Base-by-base conservation (phyloP, 2,329 filamentous ascomycete species). In the Fusarium devonianum region DNA sequence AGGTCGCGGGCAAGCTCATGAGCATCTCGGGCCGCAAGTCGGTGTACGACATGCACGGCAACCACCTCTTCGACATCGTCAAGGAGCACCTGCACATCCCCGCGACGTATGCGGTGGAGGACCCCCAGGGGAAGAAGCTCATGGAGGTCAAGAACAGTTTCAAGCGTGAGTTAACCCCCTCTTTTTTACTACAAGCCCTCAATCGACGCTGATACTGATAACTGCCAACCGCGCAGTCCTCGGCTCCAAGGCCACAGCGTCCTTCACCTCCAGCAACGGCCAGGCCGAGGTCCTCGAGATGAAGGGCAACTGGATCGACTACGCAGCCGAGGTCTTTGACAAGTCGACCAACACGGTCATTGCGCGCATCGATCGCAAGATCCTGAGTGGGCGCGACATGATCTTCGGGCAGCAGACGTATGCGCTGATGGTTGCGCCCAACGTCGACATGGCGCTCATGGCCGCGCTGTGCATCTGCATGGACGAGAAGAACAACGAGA, bases 391-490 rank as follows among this genome's bases (percentile, higher is more conserved):
- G 23, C 73, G 83, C 22, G 78, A 88, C 60, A 64, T 87, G 2
- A 66, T 87, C 17, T 80, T 78, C 29, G 81, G 78, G 8, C 78
- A 86, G 71, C 84, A 89, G 71, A 86, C 84, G 4, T 90, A 90
- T 58, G 79, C 76, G 2, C 76, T 90, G 5, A 77, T 76, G 1
- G 77, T 89, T 5, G 85, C 85, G 1, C 83, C 86, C 0, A 81
- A 81, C 12, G 82, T 88, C 6, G 87, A 90, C 63, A 77, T 87
- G 69, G 80, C 83, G 4, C 64, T 89, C 35, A 80, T 89, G 57
- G 82, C 78, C 0, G 87, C 86, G 9, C 73, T 89, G 63, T 89
- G 85, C 64, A 84, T 90, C 41, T 84, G 81, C 52, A 71, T 89
- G 51, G 87, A 89, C 56, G 85, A 89, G 76, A 80, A 79, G 73